Conservation (phyloP, 2,329 filamentous ascomycete species). For the Tolypocladium ophioglossoides region DNA sequence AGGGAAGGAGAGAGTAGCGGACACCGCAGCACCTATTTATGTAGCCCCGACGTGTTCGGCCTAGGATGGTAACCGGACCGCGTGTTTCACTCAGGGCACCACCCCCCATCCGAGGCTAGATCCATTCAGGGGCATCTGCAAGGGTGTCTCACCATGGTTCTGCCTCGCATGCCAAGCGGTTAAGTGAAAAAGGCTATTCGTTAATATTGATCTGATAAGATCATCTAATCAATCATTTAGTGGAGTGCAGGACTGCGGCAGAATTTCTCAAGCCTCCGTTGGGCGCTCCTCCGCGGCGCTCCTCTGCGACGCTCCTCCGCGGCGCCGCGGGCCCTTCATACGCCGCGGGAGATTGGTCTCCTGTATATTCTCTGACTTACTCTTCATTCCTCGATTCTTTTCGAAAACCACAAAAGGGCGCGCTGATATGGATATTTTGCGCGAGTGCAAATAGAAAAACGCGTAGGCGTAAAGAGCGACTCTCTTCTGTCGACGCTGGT, state of each 20-base stretch:
- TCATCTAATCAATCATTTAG: not conserved
- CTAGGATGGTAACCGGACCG: not conserved
- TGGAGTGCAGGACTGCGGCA: not conserved
- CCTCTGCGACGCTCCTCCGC: not conserved
- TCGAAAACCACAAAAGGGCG: too few species aligned
- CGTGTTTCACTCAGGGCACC: not conserved
- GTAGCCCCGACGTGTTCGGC: not conserved
- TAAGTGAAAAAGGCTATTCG: not conserved
- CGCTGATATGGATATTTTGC: too few species aligned
- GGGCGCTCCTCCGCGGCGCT: not conserved
- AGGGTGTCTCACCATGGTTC: not conserved
- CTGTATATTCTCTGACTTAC: not conserved
- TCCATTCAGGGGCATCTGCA: not conserved
- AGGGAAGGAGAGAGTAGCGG: not conserved
- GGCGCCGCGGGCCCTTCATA: not conserved
- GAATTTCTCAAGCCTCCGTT: not conserved
- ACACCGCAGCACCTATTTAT: not conserved
- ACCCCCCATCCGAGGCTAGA: not conserved
- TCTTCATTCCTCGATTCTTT: not conserved
- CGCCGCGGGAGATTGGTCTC: not conserved
- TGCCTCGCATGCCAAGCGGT: not conserved
- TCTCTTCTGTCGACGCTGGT: not conserved
- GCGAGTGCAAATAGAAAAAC: too few species aligned
- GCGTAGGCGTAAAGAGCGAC: not conserved
- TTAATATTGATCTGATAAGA: not conserved